phyloP scores from a whole-genome alignment of 164 flowering plant species.

The Cinnamomum chago region DNA sequence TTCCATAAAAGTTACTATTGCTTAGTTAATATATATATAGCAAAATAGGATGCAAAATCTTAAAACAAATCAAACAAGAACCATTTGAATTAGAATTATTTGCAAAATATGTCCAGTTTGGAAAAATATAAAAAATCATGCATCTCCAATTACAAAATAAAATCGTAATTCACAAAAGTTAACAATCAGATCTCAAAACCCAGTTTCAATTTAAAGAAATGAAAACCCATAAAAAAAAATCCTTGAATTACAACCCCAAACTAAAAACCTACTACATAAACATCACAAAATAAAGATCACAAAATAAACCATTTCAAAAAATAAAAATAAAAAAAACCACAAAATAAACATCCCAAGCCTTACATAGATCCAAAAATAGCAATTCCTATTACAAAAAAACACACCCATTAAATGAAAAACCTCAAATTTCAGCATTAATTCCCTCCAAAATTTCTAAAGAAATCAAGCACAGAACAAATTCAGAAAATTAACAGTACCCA shows the following conservation, averaged over 20 bases:
- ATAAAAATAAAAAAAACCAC: no score
- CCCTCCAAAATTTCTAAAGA: not conserved
- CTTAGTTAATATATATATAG: no score
- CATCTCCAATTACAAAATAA: no score
- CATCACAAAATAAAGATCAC: not conserved
- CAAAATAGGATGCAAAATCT: no score
- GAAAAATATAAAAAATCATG: no score
- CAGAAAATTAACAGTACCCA: not conserved
- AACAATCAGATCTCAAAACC: no score
- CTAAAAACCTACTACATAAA: slow-evolving; percentile 10
- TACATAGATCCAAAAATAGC: not conserved
- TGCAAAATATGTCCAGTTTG: no score
- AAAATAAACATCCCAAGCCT: slow-evolving; percentile 1
- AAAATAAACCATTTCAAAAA: no score
- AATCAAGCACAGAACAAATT: not conserved
- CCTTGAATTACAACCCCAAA: slow-evolving; percentile 1
- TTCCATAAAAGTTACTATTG: no score
- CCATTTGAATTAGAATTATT: no score
- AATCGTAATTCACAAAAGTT: no score
- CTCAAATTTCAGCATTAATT: not conserved
- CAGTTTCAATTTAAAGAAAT: not conserved
- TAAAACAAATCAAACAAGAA: no score
- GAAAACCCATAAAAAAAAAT: not conserved
- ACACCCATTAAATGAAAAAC: not conserved
- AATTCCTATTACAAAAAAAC: not conserved